Evolutionary conservation across 768 basidiomycete genomes (phyloP), one percentile per base, ranked within the genome.

Genomic region (Udeniomyces megalosporus): DNA sequence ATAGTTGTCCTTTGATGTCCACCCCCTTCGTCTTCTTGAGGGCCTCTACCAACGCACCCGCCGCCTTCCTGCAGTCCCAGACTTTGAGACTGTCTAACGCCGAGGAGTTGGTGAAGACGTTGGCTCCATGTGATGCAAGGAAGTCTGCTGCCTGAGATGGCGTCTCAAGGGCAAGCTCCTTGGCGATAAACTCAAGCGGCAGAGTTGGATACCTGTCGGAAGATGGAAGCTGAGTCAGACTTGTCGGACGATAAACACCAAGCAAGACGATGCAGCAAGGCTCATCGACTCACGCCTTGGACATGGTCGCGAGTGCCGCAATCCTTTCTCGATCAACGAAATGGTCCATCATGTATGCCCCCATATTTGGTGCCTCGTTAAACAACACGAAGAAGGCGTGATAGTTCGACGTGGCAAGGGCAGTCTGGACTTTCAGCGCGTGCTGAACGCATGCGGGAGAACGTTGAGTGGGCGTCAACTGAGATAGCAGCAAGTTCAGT

Each of bases 341-440:
- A 73, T 96, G 91, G 75, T 97, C 95, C 88, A 99, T 95, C 70
- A 99, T 90, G 74, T 97, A 97, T 58, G 82, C 91, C 44, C 90
- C 89, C 95, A 97, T 97, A 71, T 93, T 91, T 29, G 91, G 90
- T 48, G 89, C 88, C 58, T 78, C 78, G 45, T 53, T 44, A 75
- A 88, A 97, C 61, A 90, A 76, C 59, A 82, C 81, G 76, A 97
- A 97, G 68, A 99, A 79, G 46, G 82, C 80, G 74, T 90, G 88
- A 75, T 97, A 99, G 73, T 97, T 99, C 71, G 86, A 87, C 75
- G 87, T 87, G 50, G 91, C 82, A 63, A 91, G 74, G 22, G 91
- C 87, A 57, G 85, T 83, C 72, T 91, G 90, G 61, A 96, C 91
- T 57, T 78, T 78, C 63, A 97, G 79, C 56, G 95, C 91, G 74